A percentile compares a stretch with the other conserved stretches of the same genome.
Evolutionary conservation across 2,329 filamentous ascomycete species (phyloP).

Genomic region (Ophiocordyceps camponoti-floridani): DNA sequence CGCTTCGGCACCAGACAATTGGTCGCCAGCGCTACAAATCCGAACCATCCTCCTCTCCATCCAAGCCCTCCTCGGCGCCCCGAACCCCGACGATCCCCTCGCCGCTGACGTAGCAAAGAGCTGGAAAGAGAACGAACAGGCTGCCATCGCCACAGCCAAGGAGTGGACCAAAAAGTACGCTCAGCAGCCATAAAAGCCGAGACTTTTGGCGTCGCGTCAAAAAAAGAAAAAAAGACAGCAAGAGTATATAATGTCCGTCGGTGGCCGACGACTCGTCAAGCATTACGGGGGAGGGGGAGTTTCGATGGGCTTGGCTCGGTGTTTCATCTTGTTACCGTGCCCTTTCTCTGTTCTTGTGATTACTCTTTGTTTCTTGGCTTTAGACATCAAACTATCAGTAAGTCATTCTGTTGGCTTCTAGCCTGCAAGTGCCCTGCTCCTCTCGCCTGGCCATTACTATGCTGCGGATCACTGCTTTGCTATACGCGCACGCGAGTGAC

Average conservation of each 20-base stretch:
- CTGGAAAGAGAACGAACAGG: constrained; percentile 92
- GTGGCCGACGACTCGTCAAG: neutral
- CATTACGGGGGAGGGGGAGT: constrained; percentile 6
- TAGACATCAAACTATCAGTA: neutral
- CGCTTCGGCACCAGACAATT: constrained; percentile 53
- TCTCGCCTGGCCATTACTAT: no score
- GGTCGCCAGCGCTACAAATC: constrained; percentile 95
- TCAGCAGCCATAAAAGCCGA: constrained; percentile 24
- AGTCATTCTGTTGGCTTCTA: neutral
- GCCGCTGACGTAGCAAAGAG: constrained; percentile 94
- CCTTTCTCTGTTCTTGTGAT: neutral
- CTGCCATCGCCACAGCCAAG: constrained; percentile 77
- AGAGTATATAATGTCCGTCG: neutral
- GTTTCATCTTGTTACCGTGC: neutral
- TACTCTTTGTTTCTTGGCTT: neutral
- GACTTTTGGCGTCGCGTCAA: neutral
- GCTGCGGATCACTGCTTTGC: no score
- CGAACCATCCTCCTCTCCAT: constrained; percentile 97
- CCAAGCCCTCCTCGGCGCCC: constrained; percentile 85
- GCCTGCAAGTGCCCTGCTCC: neutral
- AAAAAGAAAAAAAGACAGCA: neutral
- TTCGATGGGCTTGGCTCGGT: constrained; percentile 2
- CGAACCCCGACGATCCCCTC: constrained; percentile 95
- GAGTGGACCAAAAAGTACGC: constrained; percentile 87
- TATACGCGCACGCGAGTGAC: no score